These are phyloP conservation scores for Lactifluus volemus DNA, from an alignment of 768 basidiomycete genomes.

Conservation along the genomic window DNA sequence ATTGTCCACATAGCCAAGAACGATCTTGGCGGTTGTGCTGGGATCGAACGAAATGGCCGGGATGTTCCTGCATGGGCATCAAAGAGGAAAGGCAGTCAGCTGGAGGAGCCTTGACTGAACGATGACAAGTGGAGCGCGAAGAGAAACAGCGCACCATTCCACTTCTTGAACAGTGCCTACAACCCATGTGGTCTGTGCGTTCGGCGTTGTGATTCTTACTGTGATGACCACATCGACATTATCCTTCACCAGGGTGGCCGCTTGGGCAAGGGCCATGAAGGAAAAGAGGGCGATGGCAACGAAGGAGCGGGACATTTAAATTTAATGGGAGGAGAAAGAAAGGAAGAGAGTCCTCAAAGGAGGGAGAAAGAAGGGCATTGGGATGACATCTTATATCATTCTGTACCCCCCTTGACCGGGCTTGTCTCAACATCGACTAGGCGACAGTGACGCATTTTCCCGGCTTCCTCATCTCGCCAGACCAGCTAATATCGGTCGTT, in stretches of 20 bases:
- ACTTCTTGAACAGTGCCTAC: constrained; percentile 31
- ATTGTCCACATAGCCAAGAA: constrained; percentile 36
- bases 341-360: neutral
- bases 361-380: neutral
- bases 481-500: too few relatives aligned
- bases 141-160: constrained; percentile 28
- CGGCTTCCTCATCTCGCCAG: too few relatives aligned
- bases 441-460: too few relatives aligned
- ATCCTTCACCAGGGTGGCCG: neutral
- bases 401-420: too few relatives aligned
- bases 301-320: neutral
- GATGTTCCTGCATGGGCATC: constrained; percentile 15
- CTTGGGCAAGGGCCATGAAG: neutral
- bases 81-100: neutral
- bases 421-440: too few relatives aligned
- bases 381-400: neutral
- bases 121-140: neutral
- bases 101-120: neutral
- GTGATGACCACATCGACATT: neutral
- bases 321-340: too few relatives aligned
- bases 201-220: constrained; percentile 32
- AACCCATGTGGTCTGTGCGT: constrained; percentile 28
- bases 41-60: constrained; percentile 32
- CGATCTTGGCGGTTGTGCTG: constrained; percentile 32
- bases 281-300: neutral